A percentile compares a stretch with the other conserved stretches of the same genome.
Evolutionary conservation across 768 basidiomycete genomes (phyloP).

Genomic region (Dictyophora rubrovolvata): DNA sequence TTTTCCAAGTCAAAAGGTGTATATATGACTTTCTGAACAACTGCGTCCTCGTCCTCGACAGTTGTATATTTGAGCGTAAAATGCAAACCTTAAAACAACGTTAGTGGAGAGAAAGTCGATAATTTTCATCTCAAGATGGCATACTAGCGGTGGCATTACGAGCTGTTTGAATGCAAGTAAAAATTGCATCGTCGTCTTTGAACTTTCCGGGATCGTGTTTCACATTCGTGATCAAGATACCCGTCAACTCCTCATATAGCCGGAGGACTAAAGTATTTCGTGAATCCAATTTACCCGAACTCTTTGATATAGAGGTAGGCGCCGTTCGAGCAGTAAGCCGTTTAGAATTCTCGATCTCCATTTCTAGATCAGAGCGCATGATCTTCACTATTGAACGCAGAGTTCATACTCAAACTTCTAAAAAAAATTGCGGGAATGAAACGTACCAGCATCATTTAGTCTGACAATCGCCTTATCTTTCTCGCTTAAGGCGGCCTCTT

Average conservation of each 20-base stretch:
- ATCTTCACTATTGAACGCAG: constrained; percentile 34
- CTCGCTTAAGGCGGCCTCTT: constrained; percentile 29
- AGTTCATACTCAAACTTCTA: neutral
- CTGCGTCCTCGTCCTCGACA: constrained; percentile 18
- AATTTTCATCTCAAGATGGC: constrained; percentile 26
- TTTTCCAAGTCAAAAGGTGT: constrained; percentile 55
- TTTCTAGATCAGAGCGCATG: constrained; percentile 43
- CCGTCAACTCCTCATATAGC: constrained; percentile 82
- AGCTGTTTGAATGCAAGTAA: constrained; percentile 60
- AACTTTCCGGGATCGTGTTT: constrained; percentile 35
- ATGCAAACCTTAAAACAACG: constrained; percentile 36
- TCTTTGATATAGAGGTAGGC: constrained; percentile 27
- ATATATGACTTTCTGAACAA: constrained; percentile 41
- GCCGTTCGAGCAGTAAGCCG: constrained; percentile 30
- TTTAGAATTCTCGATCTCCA: constrained; percentile 50
- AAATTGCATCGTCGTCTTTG: constrained; percentile 47
- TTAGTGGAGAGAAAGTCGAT: constrained; percentile 12
- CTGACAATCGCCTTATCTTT: constrained; percentile 38
- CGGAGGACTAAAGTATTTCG: constrained; percentile 51
- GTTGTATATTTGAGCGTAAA: constrained; percentile 49
- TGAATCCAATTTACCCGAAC: constrained; percentile 36
- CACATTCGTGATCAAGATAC: constrained; percentile 59
- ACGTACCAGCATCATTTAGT: constrained; percentile 40
- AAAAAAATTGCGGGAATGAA: neutral
- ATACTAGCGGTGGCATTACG: constrained; percentile 21